Conservation (phyloP, 1,139 yeast genomes). For the Nakaseomyces sp. region DNA sequence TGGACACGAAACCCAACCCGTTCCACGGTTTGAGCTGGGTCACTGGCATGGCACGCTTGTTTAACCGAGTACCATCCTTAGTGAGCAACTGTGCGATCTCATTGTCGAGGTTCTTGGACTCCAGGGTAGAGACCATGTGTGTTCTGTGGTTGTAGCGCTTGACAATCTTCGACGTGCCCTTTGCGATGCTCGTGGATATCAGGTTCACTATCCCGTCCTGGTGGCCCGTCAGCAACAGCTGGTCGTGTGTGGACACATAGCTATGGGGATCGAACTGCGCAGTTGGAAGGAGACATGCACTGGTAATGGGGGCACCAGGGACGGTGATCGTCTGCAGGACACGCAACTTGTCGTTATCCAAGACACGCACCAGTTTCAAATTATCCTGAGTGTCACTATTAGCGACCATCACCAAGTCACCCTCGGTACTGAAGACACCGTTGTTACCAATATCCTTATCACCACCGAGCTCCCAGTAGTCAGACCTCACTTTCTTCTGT, state of each 20-base stretch:
- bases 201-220: slow-evolving; percentile 26
- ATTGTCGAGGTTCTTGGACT: slow-evolving; percentile 2
- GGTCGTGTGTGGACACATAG: slow-evolving; percentile 14
- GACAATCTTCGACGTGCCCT: slow-evolving; percentile 22
- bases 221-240: slow-evolving; percentile 23
- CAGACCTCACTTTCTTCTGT: slow-evolving; percentile 22
- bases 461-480: slow-evolving; percentile 19
- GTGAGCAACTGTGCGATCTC: slow-evolving; percentile 13
- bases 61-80: neutral
- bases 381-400: slow-evolving; percentile 14
- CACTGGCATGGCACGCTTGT: slow-evolving; percentile 17
- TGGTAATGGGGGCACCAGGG: slow-evolving; percentile 22
- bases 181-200: slow-evolving; percentile 20
- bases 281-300: slow-evolving; percentile 13
- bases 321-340: slow-evolving; percentile 22
- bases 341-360: slow-evolving; percentile 12
- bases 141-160: slow-evolving; percentile 24
- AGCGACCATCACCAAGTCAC: slow-evolving; percentile 16
- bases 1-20: slow-evolving; percentile 19
- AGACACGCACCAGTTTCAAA: slow-evolving; percentile 17
- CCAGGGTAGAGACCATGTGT: slow-evolving; percentile 14
- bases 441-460: slow-evolving; percentile 4
- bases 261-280: slow-evolving; percentile 10
- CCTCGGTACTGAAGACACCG: slow-evolving; percentile 3
- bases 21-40: slow-evolving; percentile 19